phyloP scores from a whole-genome alignment of 1,284 basidiomycete genomes.

The Takashimella koratensis region DNA sequence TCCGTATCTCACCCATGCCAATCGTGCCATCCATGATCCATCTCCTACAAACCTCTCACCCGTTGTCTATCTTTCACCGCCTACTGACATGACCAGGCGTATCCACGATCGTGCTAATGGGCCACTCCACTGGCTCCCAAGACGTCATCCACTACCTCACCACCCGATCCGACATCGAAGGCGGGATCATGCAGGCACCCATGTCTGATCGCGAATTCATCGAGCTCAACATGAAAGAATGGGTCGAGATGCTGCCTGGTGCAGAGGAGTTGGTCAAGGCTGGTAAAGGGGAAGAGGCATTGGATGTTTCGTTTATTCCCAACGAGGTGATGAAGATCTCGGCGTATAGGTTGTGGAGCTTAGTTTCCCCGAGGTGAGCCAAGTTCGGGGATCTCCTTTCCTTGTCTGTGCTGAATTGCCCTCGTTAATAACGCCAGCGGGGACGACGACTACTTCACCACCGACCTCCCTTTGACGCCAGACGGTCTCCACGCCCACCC shows the following conservation, averaged over 20 bases:
- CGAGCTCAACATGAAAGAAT: conserved; percentile 10
- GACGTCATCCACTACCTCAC: conserved; percentile 47
- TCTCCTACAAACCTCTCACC: neutral
- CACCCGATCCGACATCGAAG: conserved; percentile 23
- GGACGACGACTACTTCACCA: conserved; percentile 50
- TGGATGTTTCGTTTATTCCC: conserved; percentile 26
- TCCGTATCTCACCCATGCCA: too few relatives aligned
- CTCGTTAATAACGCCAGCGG: conserved; percentile 29
- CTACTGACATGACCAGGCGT: conserved; percentile 5
- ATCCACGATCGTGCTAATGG: conserved; percentile 41
- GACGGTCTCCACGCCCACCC: conserved; percentile 32
- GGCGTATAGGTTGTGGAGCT: conserved; percentile 38
- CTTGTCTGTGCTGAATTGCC: neutral
- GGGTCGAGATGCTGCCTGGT: conserved; percentile 15
- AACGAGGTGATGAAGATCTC: conserved; percentile 27
- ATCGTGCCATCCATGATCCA: too few relatives aligned
- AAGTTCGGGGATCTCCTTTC: too few relatives aligned
- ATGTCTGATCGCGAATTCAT: conserved; percentile 46
- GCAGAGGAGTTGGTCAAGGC: conserved; percentile 30
- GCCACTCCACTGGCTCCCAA: conserved; percentile 49
- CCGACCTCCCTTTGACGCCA: conserved; percentile 33
- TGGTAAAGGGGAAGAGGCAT: conserved; percentile 27
- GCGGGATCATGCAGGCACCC: conserved; percentile 50
- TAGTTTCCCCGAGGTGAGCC: conserved; percentile 38
- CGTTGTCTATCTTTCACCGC: neutral